Evolutionary conservation across 306 rosid species (phyloP).

Genomic region (Aeschynomene evenia): DNA sequence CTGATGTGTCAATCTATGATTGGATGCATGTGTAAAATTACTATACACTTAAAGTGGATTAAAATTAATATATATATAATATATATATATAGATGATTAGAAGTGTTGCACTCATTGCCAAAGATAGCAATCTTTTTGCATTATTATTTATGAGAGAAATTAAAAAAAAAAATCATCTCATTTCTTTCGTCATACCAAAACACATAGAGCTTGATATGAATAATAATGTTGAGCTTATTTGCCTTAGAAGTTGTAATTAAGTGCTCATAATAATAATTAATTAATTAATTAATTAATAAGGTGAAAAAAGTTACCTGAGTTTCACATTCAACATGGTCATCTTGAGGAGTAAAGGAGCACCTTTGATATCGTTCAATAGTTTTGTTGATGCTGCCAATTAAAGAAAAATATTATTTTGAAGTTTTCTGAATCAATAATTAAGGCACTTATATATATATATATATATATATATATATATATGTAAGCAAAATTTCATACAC

Average conservation of each 20-base stretch:
- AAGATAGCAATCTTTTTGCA: background rate
- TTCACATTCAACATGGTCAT: constrained; percentile 48
- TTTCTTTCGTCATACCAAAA: too few relatives aligned
- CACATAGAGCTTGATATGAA: too few relatives aligned
- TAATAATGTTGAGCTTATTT: background rate
- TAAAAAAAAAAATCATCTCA: too few relatives aligned
- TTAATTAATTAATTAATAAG: too few relatives aligned
- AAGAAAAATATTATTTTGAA: background rate
- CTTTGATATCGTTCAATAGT: constrained; percentile 83
- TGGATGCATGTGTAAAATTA: too few relatives aligned
- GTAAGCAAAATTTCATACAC: too few relatives aligned
- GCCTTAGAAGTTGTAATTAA: background rate
- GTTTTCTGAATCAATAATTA: background rate
- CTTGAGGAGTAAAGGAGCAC: constrained; percentile 59
- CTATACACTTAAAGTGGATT: too few relatives aligned
- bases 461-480: too few relatives aligned
- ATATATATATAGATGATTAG: background rate
- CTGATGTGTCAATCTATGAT: too few relatives aligned
- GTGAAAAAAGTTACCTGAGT: too few relatives aligned
- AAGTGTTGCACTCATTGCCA: background rate
- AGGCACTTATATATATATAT: too few relatives aligned
- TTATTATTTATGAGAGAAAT: background rate
- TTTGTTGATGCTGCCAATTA: constrained; percentile 40
- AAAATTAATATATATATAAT: background rate
- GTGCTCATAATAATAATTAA: too few relatives aligned